Percentiles rank a stretch among this genome's conserved stretches.
Evolutionary conservation across 257 asterid species (phyloP).

Genomic region (Scutellaria galericulata): DNA sequence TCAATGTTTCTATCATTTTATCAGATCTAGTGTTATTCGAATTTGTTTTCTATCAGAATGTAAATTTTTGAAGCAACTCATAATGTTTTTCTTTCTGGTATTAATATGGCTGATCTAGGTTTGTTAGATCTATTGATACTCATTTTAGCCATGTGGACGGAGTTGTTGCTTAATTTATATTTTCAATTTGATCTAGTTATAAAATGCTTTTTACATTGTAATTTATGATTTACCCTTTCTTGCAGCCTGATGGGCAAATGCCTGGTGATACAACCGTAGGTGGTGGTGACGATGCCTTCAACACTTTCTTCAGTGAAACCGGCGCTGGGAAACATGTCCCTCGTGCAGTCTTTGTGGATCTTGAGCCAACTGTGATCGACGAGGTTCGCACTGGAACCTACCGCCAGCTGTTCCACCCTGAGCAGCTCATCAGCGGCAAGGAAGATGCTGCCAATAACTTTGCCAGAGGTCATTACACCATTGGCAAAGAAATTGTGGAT

Average conservation of each 20-base stretch:
- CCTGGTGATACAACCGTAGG: conserved; percentile 61
- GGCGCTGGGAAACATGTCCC: conserved; percentile 70
- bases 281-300: conserved; percentile 65
- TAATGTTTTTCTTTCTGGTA: too few relatives aligned
- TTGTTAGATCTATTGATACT: neutral
- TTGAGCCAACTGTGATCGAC: conserved; percentile 65
- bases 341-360: conserved; percentile 60
- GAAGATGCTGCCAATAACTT: conserved; percentile 70
- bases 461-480: conserved; percentile 67
- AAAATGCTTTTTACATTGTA: neutral
- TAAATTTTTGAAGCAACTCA: too few relatives aligned
- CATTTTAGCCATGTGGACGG: neutral
- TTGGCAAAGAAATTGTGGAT: conserved; percentile 63
- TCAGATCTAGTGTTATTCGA: too few relatives aligned
- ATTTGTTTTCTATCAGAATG: too few relatives aligned
- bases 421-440: conserved; percentile 62
- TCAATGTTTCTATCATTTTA: too few relatives aligned
- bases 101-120: neutral
- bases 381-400: conserved; percentile 64
- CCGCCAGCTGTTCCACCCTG: conserved; percentile 68
- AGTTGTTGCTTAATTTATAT: neutral
- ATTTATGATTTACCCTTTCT: neutral
- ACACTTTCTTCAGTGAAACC: conserved; percentile 64
- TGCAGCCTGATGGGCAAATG: conserved; percentile 73
- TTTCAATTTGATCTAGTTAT: neutral